Evolutionary conservation across 148 eudicot species (phyloP), one percentile per base, ranked within the genome.

Genomic region (Chenopodium berlandieri): DNA sequence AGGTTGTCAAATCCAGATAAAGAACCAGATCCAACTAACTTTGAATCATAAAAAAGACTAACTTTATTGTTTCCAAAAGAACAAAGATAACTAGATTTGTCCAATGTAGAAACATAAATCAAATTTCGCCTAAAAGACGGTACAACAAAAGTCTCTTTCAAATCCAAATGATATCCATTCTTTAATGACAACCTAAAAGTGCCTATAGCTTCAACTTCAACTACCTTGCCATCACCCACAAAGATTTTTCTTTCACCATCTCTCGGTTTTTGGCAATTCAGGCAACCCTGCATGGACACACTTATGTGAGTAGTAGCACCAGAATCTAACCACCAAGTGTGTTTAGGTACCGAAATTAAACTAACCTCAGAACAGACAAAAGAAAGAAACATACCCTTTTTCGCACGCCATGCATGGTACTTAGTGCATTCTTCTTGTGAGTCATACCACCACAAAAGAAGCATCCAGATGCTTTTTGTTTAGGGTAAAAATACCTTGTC

Each of bases 101-200:
- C 63, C 73, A 66, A 78, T 11, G 16, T 1, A 25, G 64, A 67
- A 67, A 78, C 32, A 48, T 1, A 78, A 66, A 78, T 14, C 22
- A 78, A 78, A 30, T 78, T 67, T 13, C 30, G 73, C 48, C 73
- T 78, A 66, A 77, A 77, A 32, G 72, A 78, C 4, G 62, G 60
- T 68, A 50, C 75, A 48, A 79, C 5, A 79, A 50, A 79, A 64
- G 70, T 62, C 27, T 65, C 80, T 63, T 77, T 34, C 12, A 48
- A 77, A 64, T 77, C 72, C 37, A 67, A 78, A 78, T 65, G 48
- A 17, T 27, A 47, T 8, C 81, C 54, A 67, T 66, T 16, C 7
- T 7, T 46, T 69, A 68, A 52, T 50, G 48, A 69, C 50, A 69
- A 79, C 16, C 81, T 48, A 68, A 50, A 68, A 1, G 30, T 16